A percentile compares a stretch with the other conserved stretches of the same genome.
These are phyloP conservation scores for Pseudogymnoascus sp. DNA, from an alignment of 2,329 filamentous ascomycete genomes.

Conservation along the genomic window DNA sequence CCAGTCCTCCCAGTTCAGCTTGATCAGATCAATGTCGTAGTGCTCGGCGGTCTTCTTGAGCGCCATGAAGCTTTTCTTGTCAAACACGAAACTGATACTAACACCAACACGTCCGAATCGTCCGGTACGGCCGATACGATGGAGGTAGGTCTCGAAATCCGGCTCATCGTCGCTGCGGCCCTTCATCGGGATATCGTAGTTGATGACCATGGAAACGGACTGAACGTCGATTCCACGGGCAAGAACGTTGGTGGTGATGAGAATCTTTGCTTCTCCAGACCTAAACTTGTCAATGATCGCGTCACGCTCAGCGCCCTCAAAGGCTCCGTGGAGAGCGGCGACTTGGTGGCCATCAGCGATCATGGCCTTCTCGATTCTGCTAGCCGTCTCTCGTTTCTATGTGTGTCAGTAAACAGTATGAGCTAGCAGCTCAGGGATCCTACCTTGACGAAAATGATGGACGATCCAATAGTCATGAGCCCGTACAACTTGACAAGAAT, in stretches of 20 bases:
- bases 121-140: slow-evolving; percentile 94
- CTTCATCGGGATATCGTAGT: slow-evolving; percentile 82
- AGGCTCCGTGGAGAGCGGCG: slow-evolving; percentile 78
- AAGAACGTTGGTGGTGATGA: slow-evolving; percentile 95
- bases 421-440: slow-evolving; percentile 20
- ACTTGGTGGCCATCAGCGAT: slow-evolving; percentile 83
- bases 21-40: slow-evolving; percentile 74
- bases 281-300: slow-evolving; percentile 80
- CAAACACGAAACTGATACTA: slow-evolving; percentile 88
- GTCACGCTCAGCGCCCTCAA: slow-evolving; percentile 79
- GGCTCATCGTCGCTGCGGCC: slow-evolving; percentile 71
- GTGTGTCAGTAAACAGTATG: not conserved
- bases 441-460: slow-evolving; percentile 95
- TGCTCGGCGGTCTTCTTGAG: slow-evolving; percentile 72
- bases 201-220: slow-evolving; percentile 95
- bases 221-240: slow-evolving; percentile 93
- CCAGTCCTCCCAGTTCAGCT: slow-evolving; percentile 82
- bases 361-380: slow-evolving; percentile 81
- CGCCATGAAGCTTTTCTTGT: slow-evolving; percentile 71
- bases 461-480: slow-evolving; percentile 91
- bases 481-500: slow-evolving; percentile 90
- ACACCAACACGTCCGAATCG: slow-evolving; percentile 96
- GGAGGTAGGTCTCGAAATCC: slow-evolving; percentile 92
- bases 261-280: slow-evolving; percentile 79
- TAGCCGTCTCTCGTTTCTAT: slow-evolving; percentile 78